Evolutionary conservation across 305 asterid species (phyloP).

Genomic region (Solanum hybrid): DNA sequence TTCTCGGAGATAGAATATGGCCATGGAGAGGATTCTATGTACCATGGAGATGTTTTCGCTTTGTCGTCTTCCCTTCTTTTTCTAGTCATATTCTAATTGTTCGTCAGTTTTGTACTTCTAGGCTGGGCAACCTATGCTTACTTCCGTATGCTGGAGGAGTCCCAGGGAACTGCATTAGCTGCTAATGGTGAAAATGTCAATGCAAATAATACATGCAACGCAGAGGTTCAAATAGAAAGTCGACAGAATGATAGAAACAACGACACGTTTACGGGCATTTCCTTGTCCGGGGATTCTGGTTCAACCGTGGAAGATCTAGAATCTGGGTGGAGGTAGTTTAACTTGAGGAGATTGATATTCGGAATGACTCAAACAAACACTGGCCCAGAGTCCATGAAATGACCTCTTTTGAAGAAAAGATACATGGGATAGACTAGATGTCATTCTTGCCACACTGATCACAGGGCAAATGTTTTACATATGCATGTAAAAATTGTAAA

Average conservation of each 20-base stretch:
- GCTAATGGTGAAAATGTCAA: background rate
- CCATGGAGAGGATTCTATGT: background rate
- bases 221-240: constrained; percentile 24
- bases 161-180: background rate
- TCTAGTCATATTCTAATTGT: background rate
- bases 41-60: background rate
- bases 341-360: background rate
- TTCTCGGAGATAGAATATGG: background rate
- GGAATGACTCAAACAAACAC: background rate
- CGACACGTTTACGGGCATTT: constrained; percentile 5
- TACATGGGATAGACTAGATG: background rate
- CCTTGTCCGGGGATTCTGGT: constrained; percentile 14
- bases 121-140: constrained; percentile 72
- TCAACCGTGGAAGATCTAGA: constrained; percentile 39
- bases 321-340: constrained; percentile 32
- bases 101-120: constrained; percentile 11
- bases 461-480: background rate
- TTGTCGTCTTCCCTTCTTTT: background rate
- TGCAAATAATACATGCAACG: constrained; percentile 9
- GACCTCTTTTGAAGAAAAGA: background rate
- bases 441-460: background rate
- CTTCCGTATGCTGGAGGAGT: constrained; percentile 47
- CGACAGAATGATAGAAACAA: constrained; percentile 29
- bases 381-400: background rate
- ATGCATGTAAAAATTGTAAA: background rate